Evolutionary conservation across 441 rosid genomes (phyloP).

Genomic region (Erodium texanum): DNA sequence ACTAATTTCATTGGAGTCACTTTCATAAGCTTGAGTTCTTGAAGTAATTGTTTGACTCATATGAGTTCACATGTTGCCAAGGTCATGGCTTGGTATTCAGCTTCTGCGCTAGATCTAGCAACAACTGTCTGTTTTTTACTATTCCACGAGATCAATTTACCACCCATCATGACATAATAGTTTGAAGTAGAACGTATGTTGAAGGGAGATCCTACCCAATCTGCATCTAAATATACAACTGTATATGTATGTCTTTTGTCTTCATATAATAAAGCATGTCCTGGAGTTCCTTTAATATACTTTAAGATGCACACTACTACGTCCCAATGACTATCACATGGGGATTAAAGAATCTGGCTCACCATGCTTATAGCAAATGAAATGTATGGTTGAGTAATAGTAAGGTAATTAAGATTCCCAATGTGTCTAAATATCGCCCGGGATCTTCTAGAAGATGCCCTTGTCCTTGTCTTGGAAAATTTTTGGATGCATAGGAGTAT

Average conservation of each 20-base stretch:
- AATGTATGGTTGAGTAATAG: background rate
- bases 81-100: too few species aligned
- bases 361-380: background rate
- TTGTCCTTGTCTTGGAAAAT: background rate
- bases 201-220: constrained; percentile 6
- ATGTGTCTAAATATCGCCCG: background rate
- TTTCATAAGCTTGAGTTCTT: too few species aligned
- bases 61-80: too few species aligned
- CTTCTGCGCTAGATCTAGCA: too few species aligned
- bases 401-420: background rate
- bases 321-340: background rate
- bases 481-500: background rate
- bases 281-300: background rate
- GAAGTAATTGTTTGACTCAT: too few species aligned
- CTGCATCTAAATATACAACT: background rate
- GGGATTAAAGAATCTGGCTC: background rate
- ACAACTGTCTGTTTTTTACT: too few species aligned
- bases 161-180: too few species aligned
- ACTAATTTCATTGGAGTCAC: too few species aligned
- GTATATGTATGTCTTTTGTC: background rate
- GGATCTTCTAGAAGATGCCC: background rate
- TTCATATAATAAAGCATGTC: background rate
- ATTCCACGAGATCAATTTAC: too few species aligned
- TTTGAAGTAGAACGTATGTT: too few species aligned
- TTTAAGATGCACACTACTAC: background rate